Evolutionary conservation across 768 basidiomycete species (phyloP), one percentile per base, ranked within the genome.

Genomic region (Lentinula detonsa): DNA sequence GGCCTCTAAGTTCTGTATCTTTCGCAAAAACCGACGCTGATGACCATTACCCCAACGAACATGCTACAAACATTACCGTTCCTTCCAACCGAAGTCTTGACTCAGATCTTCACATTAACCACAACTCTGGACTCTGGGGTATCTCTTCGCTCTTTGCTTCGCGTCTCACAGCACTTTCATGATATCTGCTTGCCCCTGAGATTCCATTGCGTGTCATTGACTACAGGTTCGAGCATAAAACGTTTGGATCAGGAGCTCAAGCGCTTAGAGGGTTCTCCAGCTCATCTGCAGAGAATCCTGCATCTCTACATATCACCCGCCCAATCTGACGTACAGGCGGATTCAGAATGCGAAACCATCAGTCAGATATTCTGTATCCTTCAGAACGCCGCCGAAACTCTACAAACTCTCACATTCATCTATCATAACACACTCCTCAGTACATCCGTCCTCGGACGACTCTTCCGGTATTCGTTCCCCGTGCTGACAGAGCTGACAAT

Each of bases 381-480:
- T 54, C 63, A 68, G 9, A 64, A 74, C 18, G 72, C 75, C 7
- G 72, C 79, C 5, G 76, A 77, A 0, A 77, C 77, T 9, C 72
- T 82, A 1, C 71, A 76, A 58, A 71, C 75, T 0, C 72, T 82
- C 39, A 69, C 78, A 0, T 69, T 83, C 63, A 66, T 76, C 39
- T 71, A 73, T 33, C 73, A 73, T 15, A 67, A 69, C 5, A 69
- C 70, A 18, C 23, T 43, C 21, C 34, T 54, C 42, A 75, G 79
- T 64, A 74, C 81, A 0, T 52, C 73, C 6, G 64, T 78, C 46
- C 72, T 82, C 46, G 75, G 76, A 4, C 69, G 74, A 28, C 68
- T 83, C 43, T 81, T 81, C 67, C 73, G 76, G 16, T 70, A 71
- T 8, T 57, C 68, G 2, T 78, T 81, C 55, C 82, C 81, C 0